phyloP scores from a whole-genome alignment of 305 asterid species.

The Fraxinus angustifolia region DNA sequence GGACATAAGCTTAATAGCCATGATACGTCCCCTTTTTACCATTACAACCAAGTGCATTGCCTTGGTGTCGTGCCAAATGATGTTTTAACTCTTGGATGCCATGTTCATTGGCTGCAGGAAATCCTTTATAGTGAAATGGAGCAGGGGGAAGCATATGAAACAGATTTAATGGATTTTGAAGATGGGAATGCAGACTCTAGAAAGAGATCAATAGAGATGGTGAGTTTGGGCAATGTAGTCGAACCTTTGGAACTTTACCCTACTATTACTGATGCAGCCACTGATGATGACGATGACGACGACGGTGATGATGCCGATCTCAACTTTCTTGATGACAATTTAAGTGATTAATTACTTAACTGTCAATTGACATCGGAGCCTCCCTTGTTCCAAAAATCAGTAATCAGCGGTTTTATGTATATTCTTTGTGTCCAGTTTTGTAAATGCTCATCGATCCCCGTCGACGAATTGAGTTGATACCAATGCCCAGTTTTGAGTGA shows the following conservation, averaged over 20 bases:
- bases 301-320: slow-evolving; percentile 55
- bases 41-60: background rate
- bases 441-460: background rate
- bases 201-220: slow-evolving; percentile 57
- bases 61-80: background rate
- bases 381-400: background rate
- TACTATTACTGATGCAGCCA: slow-evolving; percentile 35
- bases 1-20: background rate
- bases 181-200: slow-evolving; percentile 47
- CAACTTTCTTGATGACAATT: slow-evolving; percentile 61
- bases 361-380: background rate
- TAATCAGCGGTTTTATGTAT: background rate
- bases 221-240: slow-evolving; percentile 37
- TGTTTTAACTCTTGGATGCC: background rate
- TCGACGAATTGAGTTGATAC: background rate
- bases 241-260: slow-evolving; percentile 55
- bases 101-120: slow-evolving; percentile 45
- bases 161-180: slow-evolving; percentile 54
- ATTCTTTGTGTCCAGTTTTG: background rate
- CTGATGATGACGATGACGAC: slow-evolving; percentile 37
- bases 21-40: background rate
- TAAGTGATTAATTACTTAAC: slow-evolving; percentile 37
- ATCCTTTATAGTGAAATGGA: slow-evolving; percentile 60
- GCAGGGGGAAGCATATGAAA: slow-evolving; percentile 58
- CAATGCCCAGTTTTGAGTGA: background rate